Evolutionary conservation across 1,284 basidiomycete species (phyloP).

Genomic region (Boletellus deceptivus): DNA sequence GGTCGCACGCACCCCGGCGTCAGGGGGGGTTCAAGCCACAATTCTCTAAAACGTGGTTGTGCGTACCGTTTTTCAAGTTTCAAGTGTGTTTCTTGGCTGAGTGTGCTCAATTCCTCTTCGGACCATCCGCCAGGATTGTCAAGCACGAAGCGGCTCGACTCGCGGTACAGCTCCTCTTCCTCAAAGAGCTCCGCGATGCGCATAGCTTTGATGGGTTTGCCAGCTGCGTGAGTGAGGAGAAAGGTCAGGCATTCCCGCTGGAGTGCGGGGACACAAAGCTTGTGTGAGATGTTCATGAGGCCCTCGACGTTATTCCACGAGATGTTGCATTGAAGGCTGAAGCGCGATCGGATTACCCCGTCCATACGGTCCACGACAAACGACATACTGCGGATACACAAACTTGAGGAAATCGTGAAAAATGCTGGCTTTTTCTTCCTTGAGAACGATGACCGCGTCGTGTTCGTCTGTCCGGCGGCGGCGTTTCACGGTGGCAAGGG

Average conservation of each 20-base stretch:
- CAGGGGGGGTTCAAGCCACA: background rate
- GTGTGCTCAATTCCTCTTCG: slow-evolving; percentile 75
- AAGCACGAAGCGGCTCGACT: slow-evolving; percentile 85
- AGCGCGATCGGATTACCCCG: slow-evolving; percentile 2
- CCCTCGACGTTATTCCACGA: slow-evolving; percentile 92
- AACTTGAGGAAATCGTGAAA: slow-evolving; percentile 87
- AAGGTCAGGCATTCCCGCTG: slow-evolving; percentile 82
- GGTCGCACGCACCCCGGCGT: background rate
- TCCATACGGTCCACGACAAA: background rate
- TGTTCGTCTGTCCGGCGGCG: slow-evolving; percentile 44
- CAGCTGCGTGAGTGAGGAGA: slow-evolving; percentile 87
- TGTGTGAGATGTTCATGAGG: slow-evolving; percentile 83
- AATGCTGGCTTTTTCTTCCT: slow-evolving; percentile 77
- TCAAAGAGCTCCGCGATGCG: slow-evolving; percentile 84
- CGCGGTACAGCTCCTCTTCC: slow-evolving; percentile 85
- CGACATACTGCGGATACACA: slow-evolving; percentile 79
- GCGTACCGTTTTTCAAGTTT: slow-evolving; percentile 83
- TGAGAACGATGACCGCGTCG: slow-evolving; percentile 77
- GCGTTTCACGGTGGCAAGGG: slow-evolving; percentile 42
- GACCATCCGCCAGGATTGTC: slow-evolving; percentile 87
- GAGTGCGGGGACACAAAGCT: slow-evolving; percentile 79
- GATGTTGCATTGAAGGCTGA: slow-evolving; percentile 82
- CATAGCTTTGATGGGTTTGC: slow-evolving; percentile 87
- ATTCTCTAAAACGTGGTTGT: background rate
- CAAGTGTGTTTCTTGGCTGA: slow-evolving; percentile 77